Evolutionary conservation across 169 alveolate species (phyloP).

Genomic region (Pseudocohnilembus persalinus): DNA sequence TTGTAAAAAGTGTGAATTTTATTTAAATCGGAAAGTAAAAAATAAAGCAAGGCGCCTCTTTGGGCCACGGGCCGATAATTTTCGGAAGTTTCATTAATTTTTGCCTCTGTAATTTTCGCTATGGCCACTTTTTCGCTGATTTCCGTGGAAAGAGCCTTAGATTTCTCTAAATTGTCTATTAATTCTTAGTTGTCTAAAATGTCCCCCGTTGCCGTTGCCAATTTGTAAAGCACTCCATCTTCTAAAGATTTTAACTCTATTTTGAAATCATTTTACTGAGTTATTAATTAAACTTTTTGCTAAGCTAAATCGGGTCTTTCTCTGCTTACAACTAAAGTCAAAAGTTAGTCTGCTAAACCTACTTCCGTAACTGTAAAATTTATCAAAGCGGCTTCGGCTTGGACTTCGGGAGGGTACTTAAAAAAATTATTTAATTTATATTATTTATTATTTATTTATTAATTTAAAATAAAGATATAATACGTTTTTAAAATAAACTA

Average conservation of each 20-base stretch:
- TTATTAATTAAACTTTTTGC: conserved; percentile 89
- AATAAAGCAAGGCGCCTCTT: conserved; percentile 92
- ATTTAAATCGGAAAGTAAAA: conserved; percentile 90
- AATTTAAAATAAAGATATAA: too few relatives aligned
- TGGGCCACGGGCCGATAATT: conserved; percentile 94
- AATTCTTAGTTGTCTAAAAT: conserved; percentile 93
- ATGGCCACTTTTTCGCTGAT: conserved; percentile 92
- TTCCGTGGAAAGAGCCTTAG: conserved; percentile 92
- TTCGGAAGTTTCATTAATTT: conserved; percentile 93
- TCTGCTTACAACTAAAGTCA: conserved; percentile 92
- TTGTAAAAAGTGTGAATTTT: conserved; percentile 93
- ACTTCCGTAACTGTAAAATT: conserved; percentile 95
- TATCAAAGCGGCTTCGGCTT: conserved; percentile 93
- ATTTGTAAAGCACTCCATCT: conserved; percentile 89
- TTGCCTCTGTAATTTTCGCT: conserved; percentile 93
- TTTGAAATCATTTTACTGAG: conserved; percentile 94
- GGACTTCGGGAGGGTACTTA: conserved; percentile 93
- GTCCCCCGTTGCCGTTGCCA: conserved; percentile 91
- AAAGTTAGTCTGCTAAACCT: conserved; percentile 95
- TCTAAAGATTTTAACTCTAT: conserved; percentile 93
- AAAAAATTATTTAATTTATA: too few relatives aligned
- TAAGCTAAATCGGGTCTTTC: conserved; percentile 94
- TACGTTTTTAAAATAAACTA: too few relatives aligned
- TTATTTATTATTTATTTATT: too few relatives aligned
- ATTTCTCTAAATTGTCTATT: conserved; percentile 92